Conservation (phyloP, 345 rosid species). For the Melastoma malabathricum region DNA sequence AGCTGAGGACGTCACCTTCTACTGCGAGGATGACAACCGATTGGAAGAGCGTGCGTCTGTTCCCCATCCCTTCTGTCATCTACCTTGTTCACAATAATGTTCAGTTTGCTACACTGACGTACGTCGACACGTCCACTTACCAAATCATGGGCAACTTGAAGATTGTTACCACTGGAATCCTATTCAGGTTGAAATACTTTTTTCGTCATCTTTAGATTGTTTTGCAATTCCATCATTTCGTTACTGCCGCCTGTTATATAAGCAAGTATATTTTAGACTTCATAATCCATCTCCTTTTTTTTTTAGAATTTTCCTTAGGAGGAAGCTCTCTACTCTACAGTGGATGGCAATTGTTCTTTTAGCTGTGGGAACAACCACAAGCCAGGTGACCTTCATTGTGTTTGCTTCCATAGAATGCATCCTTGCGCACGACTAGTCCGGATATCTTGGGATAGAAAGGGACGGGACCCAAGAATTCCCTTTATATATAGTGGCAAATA, state of each 20-base stretch:
- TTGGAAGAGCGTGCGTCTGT: constrained; percentile 75
- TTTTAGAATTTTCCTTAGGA: constrained; percentile 50
- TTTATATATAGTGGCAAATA: too few relatives aligned
- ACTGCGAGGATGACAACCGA: constrained; percentile 66
- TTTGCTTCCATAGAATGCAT: not conserved
- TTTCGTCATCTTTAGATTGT: not conserved
- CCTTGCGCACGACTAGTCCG: not conserved
- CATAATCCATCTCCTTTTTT: not conserved
- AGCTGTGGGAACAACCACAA: constrained; percentile 86
- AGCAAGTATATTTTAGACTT: too few relatives aligned
- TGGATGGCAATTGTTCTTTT: constrained; percentile 83
- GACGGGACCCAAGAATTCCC: too few relatives aligned
- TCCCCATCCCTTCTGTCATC: constrained; percentile 75
- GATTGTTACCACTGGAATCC: constrained; percentile 83
- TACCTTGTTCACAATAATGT: constrained; percentile 87
- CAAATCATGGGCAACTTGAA: constrained; percentile 98
- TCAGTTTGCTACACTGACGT: constrained; percentile 84
- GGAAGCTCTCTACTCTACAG: constrained; percentile 57
- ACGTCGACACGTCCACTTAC: constrained; percentile 84
- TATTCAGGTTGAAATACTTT: constrained; percentile 47
- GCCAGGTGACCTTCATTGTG: constrained; percentile 40
- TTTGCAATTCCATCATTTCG: not conserved
- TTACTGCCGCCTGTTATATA: not conserved
- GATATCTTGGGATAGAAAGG: too few relatives aligned
- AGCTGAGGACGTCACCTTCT: constrained; percentile 30